Conservation (phyloP, 139 green algal genomes). For the Coelastrella sp. region DNA sequence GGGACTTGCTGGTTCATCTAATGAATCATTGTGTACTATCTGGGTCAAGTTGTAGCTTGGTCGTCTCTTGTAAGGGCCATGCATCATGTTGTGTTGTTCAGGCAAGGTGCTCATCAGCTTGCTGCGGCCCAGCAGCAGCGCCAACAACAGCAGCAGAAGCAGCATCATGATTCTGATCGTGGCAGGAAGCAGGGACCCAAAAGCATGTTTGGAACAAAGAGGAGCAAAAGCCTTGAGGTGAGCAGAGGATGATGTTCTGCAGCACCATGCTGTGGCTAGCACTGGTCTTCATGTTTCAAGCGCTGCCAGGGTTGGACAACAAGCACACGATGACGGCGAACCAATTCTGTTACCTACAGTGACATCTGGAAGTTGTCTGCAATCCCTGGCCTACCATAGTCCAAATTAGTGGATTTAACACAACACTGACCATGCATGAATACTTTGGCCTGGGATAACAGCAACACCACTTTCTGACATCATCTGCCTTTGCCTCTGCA, state of each 20-base stretch:
- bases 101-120: constrained; percentile 32
- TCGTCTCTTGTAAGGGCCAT: neutral
- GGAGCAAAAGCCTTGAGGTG: constrained; percentile 43
- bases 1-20: too few relatives aligned
- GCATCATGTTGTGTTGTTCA: neutral
- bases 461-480: too few relatives aligned
- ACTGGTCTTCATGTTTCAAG: neutral
- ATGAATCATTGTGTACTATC: neutral
- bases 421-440: too few relatives aligned
- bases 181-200: neutral
- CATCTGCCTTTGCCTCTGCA: neutral
- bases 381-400: too few relatives aligned
- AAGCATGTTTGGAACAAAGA: neutral
- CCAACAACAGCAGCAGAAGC: constrained; percentile 12
- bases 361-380: too few relatives aligned
- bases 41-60: neutral
- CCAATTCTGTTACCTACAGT: too few relatives aligned
- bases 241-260: neutral
- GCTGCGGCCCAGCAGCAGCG: constrained; percentile 39
- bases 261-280: neutral
- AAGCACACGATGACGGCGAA: too few relatives aligned
- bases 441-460: too few relatives aligned
- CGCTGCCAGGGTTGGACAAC: neutral
- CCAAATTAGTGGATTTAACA: too few relatives aligned
- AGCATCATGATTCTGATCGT: neutral